Evolutionary conservation across 2,329 filamentous ascomycete species (phyloP).

Genomic region (Xylaria sp.): DNA sequence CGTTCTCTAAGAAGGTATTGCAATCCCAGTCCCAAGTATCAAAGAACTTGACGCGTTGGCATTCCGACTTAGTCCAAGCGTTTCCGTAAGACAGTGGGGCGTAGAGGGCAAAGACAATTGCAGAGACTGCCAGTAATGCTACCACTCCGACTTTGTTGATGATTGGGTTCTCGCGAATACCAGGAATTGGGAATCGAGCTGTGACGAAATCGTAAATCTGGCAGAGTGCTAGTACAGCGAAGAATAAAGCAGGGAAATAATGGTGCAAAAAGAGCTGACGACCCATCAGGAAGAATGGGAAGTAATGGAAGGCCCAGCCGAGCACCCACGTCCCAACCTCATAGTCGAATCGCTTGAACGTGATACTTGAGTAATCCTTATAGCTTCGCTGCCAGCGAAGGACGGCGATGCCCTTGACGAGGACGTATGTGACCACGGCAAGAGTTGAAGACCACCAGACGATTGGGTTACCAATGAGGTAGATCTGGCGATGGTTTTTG

Average conservation of each 20-base stretch:
- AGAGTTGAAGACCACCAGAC: constrained; percentile 93
- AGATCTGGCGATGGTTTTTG: constrained; percentile 92
- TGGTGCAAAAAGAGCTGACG: constrained; percentile 98
- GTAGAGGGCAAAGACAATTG: constrained; percentile 84
- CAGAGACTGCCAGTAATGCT: constrained; percentile 77
- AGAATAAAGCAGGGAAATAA: constrained; percentile 97
- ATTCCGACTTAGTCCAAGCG: constrained; percentile 89
- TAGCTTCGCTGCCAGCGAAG: constrained; percentile 95
- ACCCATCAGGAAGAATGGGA: constrained; percentile 98
- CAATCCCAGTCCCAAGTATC: constrained; percentile 97
- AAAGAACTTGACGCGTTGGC: constrained; percentile 87
- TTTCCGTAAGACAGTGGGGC: constrained; percentile 93
- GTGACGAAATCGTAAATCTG: constrained; percentile 90
- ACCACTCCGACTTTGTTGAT: constrained; percentile 81
- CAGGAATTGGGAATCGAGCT: constrained; percentile 75
- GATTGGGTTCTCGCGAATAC: constrained; percentile 74
- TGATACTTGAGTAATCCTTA: constrained; percentile 82
- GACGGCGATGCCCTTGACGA: constrained; percentile 88
- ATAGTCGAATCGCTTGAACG: constrained; percentile 97
- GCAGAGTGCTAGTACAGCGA: constrained; percentile 88
- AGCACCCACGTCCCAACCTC: constrained; percentile 91
- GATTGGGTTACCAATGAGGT: constrained; percentile 92
- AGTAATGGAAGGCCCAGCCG: constrained; percentile 98
- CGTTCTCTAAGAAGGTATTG: constrained; percentile 87
- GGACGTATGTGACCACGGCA: constrained; percentile 78